Evolutionary conservation across 2,329 filamentous ascomycete genomes (phyloP).

Genomic region (Aspergillus texensis): DNA sequence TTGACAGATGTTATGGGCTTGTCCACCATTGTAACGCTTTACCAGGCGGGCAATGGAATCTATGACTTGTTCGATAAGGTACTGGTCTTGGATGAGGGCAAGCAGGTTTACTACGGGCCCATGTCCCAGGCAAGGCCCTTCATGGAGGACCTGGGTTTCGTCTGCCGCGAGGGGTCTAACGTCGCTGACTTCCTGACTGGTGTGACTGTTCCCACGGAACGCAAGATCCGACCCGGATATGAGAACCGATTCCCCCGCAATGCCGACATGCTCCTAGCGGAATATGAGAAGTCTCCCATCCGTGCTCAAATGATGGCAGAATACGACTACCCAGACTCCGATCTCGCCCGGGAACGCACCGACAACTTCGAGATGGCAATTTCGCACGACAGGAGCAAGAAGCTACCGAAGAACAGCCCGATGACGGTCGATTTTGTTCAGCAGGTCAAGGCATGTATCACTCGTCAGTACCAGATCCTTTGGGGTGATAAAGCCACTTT

Average conservation of each 20-base stretch:
- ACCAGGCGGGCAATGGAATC: constrained; percentile 71
- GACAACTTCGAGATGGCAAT: constrained; percentile 59
- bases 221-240: constrained; percentile 47
- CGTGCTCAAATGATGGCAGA: constrained; percentile 56
- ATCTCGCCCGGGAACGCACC: constrained; percentile 53
- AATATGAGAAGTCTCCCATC: constrained; percentile 58
- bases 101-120: constrained; percentile 67
- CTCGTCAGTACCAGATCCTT: constrained; percentile 66
- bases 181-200: constrained; percentile 68
- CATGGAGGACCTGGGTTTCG: constrained; percentile 67
- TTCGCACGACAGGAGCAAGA: constrained; percentile 57
- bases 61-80: constrained; percentile 73
- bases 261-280: constrained; percentile 46
- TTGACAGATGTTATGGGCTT: constrained; percentile 58
- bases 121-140: constrained; percentile 62
- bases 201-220: constrained; percentile 60
- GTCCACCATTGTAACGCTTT: constrained; percentile 65
- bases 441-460: constrained; percentile 61
- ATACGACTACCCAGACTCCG: constrained; percentile 58
- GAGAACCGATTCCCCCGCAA: constrained; percentile 50
- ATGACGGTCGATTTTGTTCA: constrained; percentile 57
- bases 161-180: constrained; percentile 64
- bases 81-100: constrained; percentile 67
- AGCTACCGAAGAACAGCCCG: constrained; percentile 57
- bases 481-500: constrained; percentile 67